Conservation (phyloP, 2,329 filamentous ascomycete species). For the Clarireedia monteithiana region DNA sequence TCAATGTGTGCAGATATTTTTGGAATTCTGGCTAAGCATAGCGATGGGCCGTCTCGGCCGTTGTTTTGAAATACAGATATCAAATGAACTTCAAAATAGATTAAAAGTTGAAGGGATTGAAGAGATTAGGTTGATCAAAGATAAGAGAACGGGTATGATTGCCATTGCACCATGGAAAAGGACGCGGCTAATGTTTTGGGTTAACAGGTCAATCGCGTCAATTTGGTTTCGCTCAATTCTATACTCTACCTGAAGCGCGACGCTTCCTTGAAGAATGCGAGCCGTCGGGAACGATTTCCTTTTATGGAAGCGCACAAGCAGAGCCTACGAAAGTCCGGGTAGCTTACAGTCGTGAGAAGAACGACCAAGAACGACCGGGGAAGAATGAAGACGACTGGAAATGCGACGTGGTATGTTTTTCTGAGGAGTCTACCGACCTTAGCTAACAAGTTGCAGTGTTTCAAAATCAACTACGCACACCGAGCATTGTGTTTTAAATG, state of each 20-base stretch:
- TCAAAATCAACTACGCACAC: conserved; percentile 47
- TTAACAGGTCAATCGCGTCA: conserved; percentile 42
- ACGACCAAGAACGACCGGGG: conserved; percentile 37
- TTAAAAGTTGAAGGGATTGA: conserved; percentile 45
- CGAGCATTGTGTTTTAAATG: conserved; percentile 51
- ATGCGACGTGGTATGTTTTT: conserved; percentile 39
- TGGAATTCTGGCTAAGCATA: conserved; percentile 32
- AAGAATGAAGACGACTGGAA: conserved; percentile 48
- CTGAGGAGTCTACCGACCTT: not conserved
- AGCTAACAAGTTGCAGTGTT: conserved; percentile 36
- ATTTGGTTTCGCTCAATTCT: conserved; percentile 49
- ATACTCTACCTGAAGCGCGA: conserved; percentile 39
- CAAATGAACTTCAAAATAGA: conserved; percentile 43
- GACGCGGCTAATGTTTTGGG: conserved; percentile 8
- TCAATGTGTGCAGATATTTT: conserved; percentile 22
- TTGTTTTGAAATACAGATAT: conserved; percentile 40
- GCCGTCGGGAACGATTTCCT: conserved; percentile 35
- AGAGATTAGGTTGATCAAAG: conserved; percentile 49
- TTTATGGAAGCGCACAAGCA: conserved; percentile 37
- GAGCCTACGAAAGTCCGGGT: conserved; percentile 34
- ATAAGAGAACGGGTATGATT: conserved; percentile 45
- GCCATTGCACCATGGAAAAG: conserved; percentile 6
- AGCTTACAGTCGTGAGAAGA: conserved; percentile 44
- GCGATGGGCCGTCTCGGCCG: conserved; percentile 28
- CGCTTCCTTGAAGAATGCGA: conserved; percentile 45